A percentile compares a stretch with the other conserved stretches of the same genome.
These are phyloP conservation scores for Uromyces viciae-fabae DNA, from an alignment of 1,284 basidiomycete species.

Conservation along the genomic window DNA sequence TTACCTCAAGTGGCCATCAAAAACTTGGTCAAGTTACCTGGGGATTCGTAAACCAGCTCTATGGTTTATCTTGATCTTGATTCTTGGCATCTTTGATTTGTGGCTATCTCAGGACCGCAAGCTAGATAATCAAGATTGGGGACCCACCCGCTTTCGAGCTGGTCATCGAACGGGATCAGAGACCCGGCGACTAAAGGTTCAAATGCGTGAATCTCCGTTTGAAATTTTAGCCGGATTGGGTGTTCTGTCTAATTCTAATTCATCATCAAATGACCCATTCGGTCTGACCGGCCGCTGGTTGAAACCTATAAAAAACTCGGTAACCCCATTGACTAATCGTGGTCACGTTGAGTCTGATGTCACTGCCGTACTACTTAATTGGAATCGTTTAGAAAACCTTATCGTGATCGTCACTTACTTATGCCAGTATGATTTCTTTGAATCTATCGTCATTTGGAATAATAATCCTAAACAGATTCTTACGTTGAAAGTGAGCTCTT, in stretches of 20 bases:
- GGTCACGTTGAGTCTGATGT: constrained; percentile 7
- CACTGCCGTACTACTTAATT: constrained; percentile 32
- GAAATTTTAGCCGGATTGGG: neutral
- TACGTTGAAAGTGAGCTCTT: constrained; percentile 9
- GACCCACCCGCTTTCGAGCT: constrained; percentile 8
- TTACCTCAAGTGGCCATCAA: neutral
- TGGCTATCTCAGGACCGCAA: neutral
- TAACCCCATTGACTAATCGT: neutral
- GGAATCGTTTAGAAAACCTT: constrained; percentile 22
- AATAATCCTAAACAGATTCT: constrained; percentile 1
- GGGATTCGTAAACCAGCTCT: neutral
- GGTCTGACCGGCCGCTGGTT: constrained; percentile 22
- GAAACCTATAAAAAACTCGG: neutral
- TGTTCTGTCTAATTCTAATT: neutral
- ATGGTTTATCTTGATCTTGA: neutral
- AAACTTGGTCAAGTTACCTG: neutral
- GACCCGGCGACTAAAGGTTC: neutral
- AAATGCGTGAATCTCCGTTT: constrained; percentile 3
- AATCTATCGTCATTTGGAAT: constrained; percentile 42
- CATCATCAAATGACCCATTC: neutral
- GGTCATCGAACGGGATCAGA: neutral
- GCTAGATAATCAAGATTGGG: constrained; percentile 21
- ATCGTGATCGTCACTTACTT: constrained; percentile 31
- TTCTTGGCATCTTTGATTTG: neutral
- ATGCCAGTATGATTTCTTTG: constrained; percentile 34